Evolutionary conservation across 352 stramenopile genomes (phyloP).

Genomic region (Globisporangium yorkense): DNA sequence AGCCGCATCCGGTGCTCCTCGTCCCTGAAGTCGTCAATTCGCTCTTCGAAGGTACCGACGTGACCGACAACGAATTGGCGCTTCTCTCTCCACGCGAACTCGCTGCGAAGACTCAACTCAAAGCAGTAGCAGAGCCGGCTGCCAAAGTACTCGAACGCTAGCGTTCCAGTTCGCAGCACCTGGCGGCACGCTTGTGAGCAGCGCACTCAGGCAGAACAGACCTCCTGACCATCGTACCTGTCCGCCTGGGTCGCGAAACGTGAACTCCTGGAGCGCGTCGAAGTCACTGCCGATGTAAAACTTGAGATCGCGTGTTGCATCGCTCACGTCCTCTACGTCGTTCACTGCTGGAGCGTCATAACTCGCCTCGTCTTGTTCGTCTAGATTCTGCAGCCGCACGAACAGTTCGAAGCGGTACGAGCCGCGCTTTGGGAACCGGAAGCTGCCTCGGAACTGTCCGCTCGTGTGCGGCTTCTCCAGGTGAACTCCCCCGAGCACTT

Average conservation of each 20-base stretch:
- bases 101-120: slow-evolving; percentile 26
- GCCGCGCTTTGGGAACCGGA: slow-evolving; percentile 52
- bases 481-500: slow-evolving; percentile 16
- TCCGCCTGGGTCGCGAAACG: slow-evolving; percentile 31
- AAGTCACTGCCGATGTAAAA: slow-evolving; percentile 54
- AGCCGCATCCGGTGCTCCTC: slow-evolving; percentile 40
- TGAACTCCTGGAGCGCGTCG: slow-evolving; percentile 44
- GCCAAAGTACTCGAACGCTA: slow-evolving; percentile 58
- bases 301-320: slow-evolving; percentile 12
- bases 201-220: neutral
- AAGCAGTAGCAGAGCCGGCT: slow-evolving; percentile 56
- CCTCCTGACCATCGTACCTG: slow-evolving; percentile 19
- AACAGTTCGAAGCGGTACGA: slow-evolving; percentile 37
- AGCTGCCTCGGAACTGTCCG: slow-evolving; percentile 23
- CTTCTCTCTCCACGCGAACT: slow-evolving; percentile 6
- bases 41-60: slow-evolving; percentile 33
- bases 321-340: neutral
- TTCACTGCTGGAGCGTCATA: neutral
- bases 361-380: neutral
- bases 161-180: slow-evolving; percentile 20
- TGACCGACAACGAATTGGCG: slow-evolving; percentile 14
- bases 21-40: slow-evolving; percentile 56
- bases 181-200: slow-evolving; percentile 2
- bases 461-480: slow-evolving; percentile 14
- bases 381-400: slow-evolving; percentile 7